Evolutionary conservation across 352 stramenopile genomes (phyloP), one percentile per base, ranked within the genome.

Genomic region (Pythium folliculosum): DNA sequence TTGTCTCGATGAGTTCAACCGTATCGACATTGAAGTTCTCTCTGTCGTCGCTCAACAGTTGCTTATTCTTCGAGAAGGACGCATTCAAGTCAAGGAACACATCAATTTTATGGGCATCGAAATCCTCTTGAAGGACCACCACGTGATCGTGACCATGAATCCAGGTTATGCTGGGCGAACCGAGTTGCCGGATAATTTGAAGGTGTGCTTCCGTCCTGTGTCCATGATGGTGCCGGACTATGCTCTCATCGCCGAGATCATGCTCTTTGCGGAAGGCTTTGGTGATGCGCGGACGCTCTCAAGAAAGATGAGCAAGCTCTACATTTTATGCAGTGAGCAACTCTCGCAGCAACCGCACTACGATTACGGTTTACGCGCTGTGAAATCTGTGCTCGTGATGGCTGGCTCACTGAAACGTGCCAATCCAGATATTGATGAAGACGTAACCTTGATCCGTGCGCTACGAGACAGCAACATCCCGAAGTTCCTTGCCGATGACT

Each of bases 81-180:
- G 85, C 51, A 71, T 95, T n/a, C 81, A 97, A 70, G 72, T 77
- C 53, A 95, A 95, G 47, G 86, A 93, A 40, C 82, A 93, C 56
- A 86, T 99, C 73, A 97, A 98, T 73, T 99, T 99, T 65, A 98
- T 98, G 89, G 96, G 94, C 17, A 97, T 98, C 43, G 94, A 96
- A 47, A 98, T 99, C 65, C 77, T 91, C 25, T 78, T 99, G 5
- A 97, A 98, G 43, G 97, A 98, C 45, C 98, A 97, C 66, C 96
- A 98, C 56, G 97, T 99, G 65, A 98, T 95, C 74, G 96, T 98
- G 60, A 98, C 93, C 40, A 98, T 98, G 93, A 98, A 98, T 62
- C 93, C 93, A 19, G 93, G 93, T 0, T 98, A 98, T 70, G 93
- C 93, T 4, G 92, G 92, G 27, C 82, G 93, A 59, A 97, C 92